A percentile compares a stretch with the other conserved stretches of the same genome.
phyloP scores from a whole-genome alignment of 441 rosid species.

The Pelargonium australe region DNA sequence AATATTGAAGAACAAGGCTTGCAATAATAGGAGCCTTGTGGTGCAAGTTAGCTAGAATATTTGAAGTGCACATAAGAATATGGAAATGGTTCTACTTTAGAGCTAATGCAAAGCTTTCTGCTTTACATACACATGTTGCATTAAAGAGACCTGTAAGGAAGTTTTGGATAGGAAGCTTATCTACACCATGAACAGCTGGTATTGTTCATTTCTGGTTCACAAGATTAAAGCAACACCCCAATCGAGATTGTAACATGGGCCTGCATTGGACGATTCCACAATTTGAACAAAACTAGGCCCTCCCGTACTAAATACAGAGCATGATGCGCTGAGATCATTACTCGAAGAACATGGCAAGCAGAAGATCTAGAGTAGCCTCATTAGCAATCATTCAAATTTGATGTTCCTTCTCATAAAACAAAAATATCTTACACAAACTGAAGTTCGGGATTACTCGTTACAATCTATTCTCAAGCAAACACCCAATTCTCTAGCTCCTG shows the following conservation, averaged over 20 bases:
- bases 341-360: too few species aligned
- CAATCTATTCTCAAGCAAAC: constrained; percentile 17
- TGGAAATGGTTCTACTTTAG: constrained; percentile 19
- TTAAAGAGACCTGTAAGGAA: constrained; percentile 10
- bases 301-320: too few species aligned
- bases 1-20: not conserved
- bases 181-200: not conserved
- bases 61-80: not conserved
- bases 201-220: too few species aligned
- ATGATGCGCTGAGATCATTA: too few species aligned
- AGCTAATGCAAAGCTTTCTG: not conserved
- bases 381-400: too few species aligned
- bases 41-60: constrained; percentile 11
- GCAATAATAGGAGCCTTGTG: constrained; percentile 8
- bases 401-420: not conserved
- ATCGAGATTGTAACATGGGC: too few species aligned
- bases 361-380: too few species aligned
- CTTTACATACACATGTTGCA: constrained; percentile 5
- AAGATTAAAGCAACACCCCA: too few species aligned
- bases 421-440: not conserved
- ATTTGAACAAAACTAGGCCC: too few species aligned
- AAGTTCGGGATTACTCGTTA: too few species aligned
- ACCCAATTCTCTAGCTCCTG: constrained; percentile 1
- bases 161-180: constrained; percentile 12
- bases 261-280: too few species aligned